phyloP scores from a whole-genome alignment of 805 yeast species.

The Huiozyma sinensis region DNA sequence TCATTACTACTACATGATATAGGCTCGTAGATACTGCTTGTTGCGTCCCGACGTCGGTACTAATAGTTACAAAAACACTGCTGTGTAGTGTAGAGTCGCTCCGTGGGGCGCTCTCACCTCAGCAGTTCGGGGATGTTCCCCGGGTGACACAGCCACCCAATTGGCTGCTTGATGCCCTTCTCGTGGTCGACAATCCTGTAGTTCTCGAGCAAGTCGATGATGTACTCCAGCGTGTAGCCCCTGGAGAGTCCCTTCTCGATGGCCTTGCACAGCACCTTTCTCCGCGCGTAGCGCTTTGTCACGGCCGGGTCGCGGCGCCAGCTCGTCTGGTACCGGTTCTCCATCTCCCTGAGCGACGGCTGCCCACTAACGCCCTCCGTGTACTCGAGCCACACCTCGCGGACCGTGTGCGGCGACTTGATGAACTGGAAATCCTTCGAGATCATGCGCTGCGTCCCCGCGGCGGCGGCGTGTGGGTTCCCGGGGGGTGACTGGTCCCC shows the following conservation, averaged over 20 bases:
- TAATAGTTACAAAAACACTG: neutral
- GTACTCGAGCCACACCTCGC: constrained; percentile 49
- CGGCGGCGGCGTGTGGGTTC: neutral
- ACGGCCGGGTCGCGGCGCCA: constrained; percentile 50
- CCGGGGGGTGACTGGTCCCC: neutral
- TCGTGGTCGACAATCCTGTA: constrained; percentile 33
- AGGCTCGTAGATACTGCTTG: neutral
- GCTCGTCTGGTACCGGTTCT: constrained; percentile 37
- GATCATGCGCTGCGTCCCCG: neutral
- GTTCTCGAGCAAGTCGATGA: constrained; percentile 38
- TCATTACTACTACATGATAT: neutral
- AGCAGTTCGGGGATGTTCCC: constrained; percentile 27
- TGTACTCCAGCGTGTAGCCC: constrained; percentile 34
- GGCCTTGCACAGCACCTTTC: constrained; percentile 45
- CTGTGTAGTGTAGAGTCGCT: neutral
- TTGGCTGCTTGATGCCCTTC: constrained; percentile 34
- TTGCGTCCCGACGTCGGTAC: no score
- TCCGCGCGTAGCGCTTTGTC: constrained; percentile 41
- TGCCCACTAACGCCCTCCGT: constrained; percentile 41
- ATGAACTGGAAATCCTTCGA: constrained; percentile 26
- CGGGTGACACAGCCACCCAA: constrained; percentile 35
- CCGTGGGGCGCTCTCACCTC: neutral
- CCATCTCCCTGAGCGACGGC: constrained; percentile 42
- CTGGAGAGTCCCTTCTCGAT: constrained; percentile 38
- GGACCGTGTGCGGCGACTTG: constrained; percentile 36